Percentiles rank a stretch among this genome's conserved stretches.
Conservation (phyloP, 192 early-diverging fungal genomes). For the Podila epicladia region DNA sequence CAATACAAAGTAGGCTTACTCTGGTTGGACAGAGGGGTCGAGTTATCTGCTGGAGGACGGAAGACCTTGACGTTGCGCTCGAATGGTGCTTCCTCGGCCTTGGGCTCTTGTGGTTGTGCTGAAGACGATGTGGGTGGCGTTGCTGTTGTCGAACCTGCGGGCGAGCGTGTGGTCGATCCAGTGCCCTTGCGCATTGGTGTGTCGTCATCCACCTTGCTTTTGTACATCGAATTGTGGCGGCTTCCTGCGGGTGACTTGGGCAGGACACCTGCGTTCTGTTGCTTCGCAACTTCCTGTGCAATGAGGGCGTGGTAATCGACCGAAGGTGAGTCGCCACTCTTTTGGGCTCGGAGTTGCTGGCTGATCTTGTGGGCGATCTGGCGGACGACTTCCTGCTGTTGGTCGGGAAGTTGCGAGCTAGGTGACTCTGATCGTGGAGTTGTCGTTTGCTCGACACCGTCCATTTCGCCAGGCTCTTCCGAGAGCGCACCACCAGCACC, state of each 20-base stretch:
- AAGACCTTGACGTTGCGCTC: conserved; percentile 62
- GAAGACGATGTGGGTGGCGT: background rate
- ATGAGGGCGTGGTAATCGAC: conserved; percentile 39
- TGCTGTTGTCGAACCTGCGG: background rate
- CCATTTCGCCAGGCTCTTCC: conserved; percentile 43
- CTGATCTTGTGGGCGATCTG: conserved; percentile 47
- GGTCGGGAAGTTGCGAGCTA: conserved; percentile 2
- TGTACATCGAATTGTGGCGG: conserved; percentile 33
- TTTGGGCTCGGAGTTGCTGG: conserved; percentile 21
- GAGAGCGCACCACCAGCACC: conserved; percentile 19
- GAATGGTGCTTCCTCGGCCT: conserved; percentile 19
- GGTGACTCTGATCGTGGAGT: conserved; percentile 29
- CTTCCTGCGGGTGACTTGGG: conserved; percentile 36
- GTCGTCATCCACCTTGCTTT: conserved; percentile 17
- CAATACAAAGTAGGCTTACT: conserved; percentile 29
- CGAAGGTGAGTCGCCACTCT: conserved; percentile 25
- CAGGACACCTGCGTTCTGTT: conserved; percentile 33
- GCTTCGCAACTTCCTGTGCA: conserved; percentile 39
- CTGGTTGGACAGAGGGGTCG: conserved; percentile 40
- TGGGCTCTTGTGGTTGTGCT: background rate
- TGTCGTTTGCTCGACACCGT: background rate
- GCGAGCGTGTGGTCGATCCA: background rate
- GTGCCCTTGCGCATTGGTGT: background rate
- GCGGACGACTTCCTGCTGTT: conserved; percentile 33
- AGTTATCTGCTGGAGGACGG: conserved; percentile 55